Evolutionary conservation across 305 asterid species (phyloP).

Genomic region (Fraxinus baroniana): DNA sequence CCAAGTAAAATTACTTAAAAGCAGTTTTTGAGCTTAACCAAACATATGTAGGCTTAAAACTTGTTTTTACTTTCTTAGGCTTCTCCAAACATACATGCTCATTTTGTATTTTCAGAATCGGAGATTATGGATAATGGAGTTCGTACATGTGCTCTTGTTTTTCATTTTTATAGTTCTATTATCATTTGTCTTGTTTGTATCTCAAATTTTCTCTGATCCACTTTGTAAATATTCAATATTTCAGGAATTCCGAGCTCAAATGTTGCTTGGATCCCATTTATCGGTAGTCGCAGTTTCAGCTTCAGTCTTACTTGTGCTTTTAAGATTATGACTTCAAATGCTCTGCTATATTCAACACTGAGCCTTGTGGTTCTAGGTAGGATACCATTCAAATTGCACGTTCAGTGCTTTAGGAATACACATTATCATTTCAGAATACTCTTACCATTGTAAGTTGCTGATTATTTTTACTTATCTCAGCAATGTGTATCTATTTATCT

Average conservation of each 20-base stretch:
- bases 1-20: neutral
- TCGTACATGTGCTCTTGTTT: neutral
- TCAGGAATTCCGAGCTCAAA: conserved; percentile 57
- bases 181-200: neutral
- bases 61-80: neutral
- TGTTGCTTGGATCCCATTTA: conserved; percentile 26
- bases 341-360: conserved; percentile 9
- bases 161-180: neutral
- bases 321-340: conserved; percentile 28
- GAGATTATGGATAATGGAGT: neutral
- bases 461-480: conserved; percentile 33
- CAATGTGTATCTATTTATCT: conserved; percentile 23
- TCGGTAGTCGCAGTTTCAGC: conserved; percentile 39
- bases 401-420: conserved; percentile 23
- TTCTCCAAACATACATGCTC: neutral
- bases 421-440: conserved; percentile 23
- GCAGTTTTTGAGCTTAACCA: neutral
- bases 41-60: neutral
- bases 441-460: conserved; percentile 28
- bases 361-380: conserved; percentile 26
- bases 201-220: neutral
- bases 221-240: conserved; percentile 22
- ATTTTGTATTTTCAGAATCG: neutral
- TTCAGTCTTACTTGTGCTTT: conserved; percentile 37
- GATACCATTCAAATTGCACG: conserved; percentile 27